These are phyloP conservation scores for Aphanomyces invadans DNA, from an alignment of 352 stramenopile species.

Conservation along the genomic window DNA sequence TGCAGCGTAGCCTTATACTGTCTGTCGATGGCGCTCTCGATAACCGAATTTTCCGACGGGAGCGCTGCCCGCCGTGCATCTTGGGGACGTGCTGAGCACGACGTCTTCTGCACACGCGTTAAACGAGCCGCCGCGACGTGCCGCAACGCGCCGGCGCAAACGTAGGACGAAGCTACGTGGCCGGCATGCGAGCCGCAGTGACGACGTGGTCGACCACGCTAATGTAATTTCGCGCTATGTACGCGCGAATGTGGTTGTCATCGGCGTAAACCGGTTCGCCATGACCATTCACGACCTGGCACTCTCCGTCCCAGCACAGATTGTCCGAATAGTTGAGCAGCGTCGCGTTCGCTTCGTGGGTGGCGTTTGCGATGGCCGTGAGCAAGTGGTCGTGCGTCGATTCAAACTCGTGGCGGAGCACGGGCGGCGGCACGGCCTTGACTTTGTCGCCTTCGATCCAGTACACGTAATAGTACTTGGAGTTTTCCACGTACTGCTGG, in stretches of 20 bases:
- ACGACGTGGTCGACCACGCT: conserved; percentile 17
- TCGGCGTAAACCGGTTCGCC: background rate
- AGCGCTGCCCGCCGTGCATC: too few species aligned
- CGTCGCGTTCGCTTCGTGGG: background rate
- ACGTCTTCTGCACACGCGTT: too few species aligned
- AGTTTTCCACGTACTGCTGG: conserved; percentile 2
- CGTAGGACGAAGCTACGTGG: background rate
- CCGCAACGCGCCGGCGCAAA: too few species aligned
- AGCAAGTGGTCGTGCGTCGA: background rate
- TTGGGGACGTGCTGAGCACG: too few species aligned
- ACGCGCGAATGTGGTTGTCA: conserved; percentile 7
- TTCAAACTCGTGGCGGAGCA: background rate
- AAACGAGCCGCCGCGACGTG: too few species aligned
- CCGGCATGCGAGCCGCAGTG: background rate
- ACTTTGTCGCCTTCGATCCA: background rate
- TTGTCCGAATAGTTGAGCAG: conserved; percentile 22
- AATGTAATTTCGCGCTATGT: background rate
- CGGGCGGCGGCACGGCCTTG: background rate
- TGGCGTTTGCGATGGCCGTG: background rate
- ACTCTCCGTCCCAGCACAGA: conserved; percentile 4
- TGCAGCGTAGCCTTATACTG: too few species aligned
- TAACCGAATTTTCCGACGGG: too few species aligned
- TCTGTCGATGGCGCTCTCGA: too few species aligned
- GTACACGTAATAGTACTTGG: background rate
- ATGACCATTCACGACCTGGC: background rate